Conservation (phyloP, 306 rosid genomes). For the Erythrophleum fordii region DNA sequence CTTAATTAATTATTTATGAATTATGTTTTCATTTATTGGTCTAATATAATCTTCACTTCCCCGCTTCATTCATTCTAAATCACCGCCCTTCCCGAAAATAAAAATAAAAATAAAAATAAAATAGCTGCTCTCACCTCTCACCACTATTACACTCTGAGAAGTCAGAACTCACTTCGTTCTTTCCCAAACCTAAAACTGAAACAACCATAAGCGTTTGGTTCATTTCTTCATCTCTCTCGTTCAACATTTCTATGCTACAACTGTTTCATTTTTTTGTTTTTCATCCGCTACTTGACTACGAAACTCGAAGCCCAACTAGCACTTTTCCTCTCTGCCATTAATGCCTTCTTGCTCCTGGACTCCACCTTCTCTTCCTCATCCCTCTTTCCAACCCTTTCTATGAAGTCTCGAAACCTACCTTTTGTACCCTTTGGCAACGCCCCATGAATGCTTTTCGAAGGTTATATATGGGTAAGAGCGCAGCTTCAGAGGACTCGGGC, state of each 20-base stretch:
- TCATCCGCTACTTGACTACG: not conserved
- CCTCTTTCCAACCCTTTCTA: not conserved
- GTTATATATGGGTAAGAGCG: constrained; percentile 44
- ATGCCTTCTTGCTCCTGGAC: constrained; percentile 32
- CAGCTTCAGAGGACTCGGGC: constrained; percentile 36
- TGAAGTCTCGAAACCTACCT: constrained; percentile 10
- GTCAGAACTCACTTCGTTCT: not conserved
- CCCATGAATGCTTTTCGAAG: constrained; percentile 7
- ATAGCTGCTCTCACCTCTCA: not conserved
- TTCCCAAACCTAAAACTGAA: not conserved
- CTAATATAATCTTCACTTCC: too few species aligned
- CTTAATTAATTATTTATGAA: not conserved
- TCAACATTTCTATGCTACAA: not conserved
- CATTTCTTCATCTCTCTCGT: not conserved
- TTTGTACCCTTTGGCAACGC: constrained; percentile 9
- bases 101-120: too few species aligned
- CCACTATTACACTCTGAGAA: not conserved
- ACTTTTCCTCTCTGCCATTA: constrained; percentile 22
- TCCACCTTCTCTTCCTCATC: constrained; percentile 18
- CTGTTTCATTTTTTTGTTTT: not conserved
- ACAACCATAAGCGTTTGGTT: not conserved
- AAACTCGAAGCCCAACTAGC: constrained; percentile 1
- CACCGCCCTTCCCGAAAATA: not conserved
- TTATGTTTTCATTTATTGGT: not conserved
- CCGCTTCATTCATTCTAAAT: not conserved